Base-by-base conservation (phyloP, 2,329 filamentous ascomycete genomes). In the Thelonectria olida region DNA sequence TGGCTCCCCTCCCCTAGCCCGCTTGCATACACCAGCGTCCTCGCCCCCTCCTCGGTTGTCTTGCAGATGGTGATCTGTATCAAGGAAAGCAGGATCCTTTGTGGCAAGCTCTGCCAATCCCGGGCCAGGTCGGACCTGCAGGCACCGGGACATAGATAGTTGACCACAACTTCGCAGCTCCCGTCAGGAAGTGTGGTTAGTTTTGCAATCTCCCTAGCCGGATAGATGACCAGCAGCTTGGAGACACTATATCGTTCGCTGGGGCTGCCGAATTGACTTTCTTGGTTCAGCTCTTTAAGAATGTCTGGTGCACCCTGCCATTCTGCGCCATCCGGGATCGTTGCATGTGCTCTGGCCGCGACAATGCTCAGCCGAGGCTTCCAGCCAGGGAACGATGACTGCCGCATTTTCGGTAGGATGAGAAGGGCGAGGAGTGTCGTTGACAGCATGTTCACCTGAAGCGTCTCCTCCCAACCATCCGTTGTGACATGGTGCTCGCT, bases 381-480 rank as follows among this genome's bases (percentile, higher is more conserved):
- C 60, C 55, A 55, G 42, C 31, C 28, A 8, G 44, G 36, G 17
- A 36, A 41, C 20, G 55, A 49, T n/a, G 55, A 51, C 17, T 59
- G 49, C n/a, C 50, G 28, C 58, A 62, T 62, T 25, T 61, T 54
- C 4, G 58, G 54, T 12, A 62, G 42, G 17, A 90, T 75, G 2
- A 87, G 70, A 3, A 88, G 63, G 1, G 78, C 84, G 7, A 90
- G 74, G 1, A 88, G 75, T 7, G 81, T 78, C 1, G 85, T 89
- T 2, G 85, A 85, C 2, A 89, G 73, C 1, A 82, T 78, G 67
- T 89, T 88, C 64, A 88, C 82, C 69, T 89, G 85, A 10, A 89
- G 64, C 2, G 79, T 82, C 54, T 80, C 75, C 59, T 86, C 84
- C 75, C 79, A 85, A 6, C 81, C 83, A 28, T 82, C 80, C 2